Conservation (phyloP, 805 yeast genomes). For the Hemisphaericaspora nanyangensis region DNA sequence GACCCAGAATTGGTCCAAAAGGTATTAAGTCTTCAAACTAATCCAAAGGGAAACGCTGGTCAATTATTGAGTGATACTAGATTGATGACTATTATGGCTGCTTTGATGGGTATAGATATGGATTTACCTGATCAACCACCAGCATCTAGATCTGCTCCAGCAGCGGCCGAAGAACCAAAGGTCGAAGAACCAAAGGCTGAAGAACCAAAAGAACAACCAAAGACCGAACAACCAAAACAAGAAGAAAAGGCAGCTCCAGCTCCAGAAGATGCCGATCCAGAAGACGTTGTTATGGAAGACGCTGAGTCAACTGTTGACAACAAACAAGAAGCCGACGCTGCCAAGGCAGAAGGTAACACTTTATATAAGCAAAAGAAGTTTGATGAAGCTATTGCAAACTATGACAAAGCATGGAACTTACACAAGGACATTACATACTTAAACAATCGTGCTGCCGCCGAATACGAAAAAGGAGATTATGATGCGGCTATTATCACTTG, state of each 20-base stretch:
- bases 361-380: slow-evolving; percentile 83
- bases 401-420: slow-evolving; percentile 81
- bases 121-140: slow-evolving; percentile 35
- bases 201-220: slow-evolving; percentile 13
- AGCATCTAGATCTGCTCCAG: slow-evolving; percentile 13
- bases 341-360: slow-evolving; percentile 81
- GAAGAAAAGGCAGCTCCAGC: slow-evolving; percentile 18
- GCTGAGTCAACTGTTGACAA: slow-evolving; percentile 20
- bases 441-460: slow-evolving; percentile 97
- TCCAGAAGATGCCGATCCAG: slow-evolving; percentile 15
- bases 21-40: slow-evolving; percentile 53
- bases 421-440: slow-evolving; percentile 84
- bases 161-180: slow-evolving; percentile 7
- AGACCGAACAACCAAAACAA: slow-evolving; percentile 10
- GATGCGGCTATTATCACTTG: slow-evolving; percentile 83
- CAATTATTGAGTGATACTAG: slow-evolving; percentile 78
- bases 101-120: slow-evolving; percentile 78
- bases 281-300: slow-evolving; percentile 38
- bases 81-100: slow-evolving; percentile 82
- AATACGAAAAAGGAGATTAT: slow-evolving; percentile 90
- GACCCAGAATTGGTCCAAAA: slow-evolving; percentile 82
- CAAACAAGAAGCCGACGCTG: slow-evolving; percentile 57
- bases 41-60: slow-evolving; percentile 72
- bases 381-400: slow-evolving; percentile 86
- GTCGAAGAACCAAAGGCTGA: slow-evolving; percentile 2